Base-by-base conservation (phyloP, 768 basidiomycete genomes). In the Leucosporidium scottii region DNA sequence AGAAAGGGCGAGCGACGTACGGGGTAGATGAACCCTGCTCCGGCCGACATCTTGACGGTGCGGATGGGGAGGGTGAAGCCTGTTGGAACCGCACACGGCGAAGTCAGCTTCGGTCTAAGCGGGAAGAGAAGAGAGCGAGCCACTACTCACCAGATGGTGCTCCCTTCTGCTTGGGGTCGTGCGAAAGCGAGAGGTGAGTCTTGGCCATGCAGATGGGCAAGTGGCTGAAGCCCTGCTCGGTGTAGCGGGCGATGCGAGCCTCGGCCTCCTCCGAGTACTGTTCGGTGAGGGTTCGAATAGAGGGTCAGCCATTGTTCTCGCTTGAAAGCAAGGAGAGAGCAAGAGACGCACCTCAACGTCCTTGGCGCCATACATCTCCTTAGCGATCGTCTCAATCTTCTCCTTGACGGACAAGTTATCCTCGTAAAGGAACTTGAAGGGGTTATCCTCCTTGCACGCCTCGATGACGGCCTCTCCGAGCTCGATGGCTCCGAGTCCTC, bases 171-270 rank as follows among this genome's bases (percentile, higher is more conserved):
- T 86, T 86, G 10, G 93, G 88, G 75, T 99, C 89, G 77, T 94
- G 92, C 30, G 92, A 94, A 81, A 99, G 93, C 25, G 93, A 96
- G 74, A 97, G 91, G 70, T 96, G 94, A 8, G 94, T 98, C 83
- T 74, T 72, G 36, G 68, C 61, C 71, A 74, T 74, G 67, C 75
- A 76, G 63, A 76, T 76, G 2, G 90, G 88, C 44, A 92, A 82
- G 71, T 84, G 80, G 57, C 84, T 78, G 75, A 88, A 92, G 58
- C 93, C 93, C 80, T 97, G 94, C 61, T 84, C 85, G 66, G 91
- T 91, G 80, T 97, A 99, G 1, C 86, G 89, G 62, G 91, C 90
- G 53, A 97, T 81, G 78, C 97, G 94, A 71, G 84, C 85, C 76
- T 84, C 82, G 31, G 94, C 93, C 67, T 87, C 81, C 64, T 91